These are phyloP conservation scores for Nelumbo lutea DNA, from an alignment of 164 flowering plant genomes.

Conservation along the genomic window DNA sequence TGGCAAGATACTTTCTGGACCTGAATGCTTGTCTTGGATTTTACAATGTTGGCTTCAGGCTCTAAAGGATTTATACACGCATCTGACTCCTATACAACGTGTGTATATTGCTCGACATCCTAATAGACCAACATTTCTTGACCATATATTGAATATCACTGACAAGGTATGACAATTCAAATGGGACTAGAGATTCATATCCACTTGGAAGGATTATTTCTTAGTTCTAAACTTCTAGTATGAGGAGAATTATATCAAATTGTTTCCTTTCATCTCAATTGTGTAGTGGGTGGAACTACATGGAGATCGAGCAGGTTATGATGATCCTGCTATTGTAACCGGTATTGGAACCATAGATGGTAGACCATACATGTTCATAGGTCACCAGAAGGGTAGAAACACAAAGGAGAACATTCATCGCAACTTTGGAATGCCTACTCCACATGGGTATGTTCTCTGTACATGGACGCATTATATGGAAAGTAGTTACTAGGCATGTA, in stretches of 20 bases:
- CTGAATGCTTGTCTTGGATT: not conserved
- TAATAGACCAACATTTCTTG: constrained; percentile 92
- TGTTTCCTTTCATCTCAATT: constrained; percentile 1
- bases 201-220: not conserved
- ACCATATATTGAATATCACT: constrained; percentile 80
- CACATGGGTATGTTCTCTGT: constrained; percentile 76
- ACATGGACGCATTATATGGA: too few species aligned
- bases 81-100: constrained; percentile 87
- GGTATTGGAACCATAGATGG: constrained; percentile 91
- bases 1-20: not conserved
- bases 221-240: not conserved
- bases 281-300: constrained; percentile 93
- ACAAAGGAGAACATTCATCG: constrained; percentile 90
- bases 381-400: constrained; percentile 95
- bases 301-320: constrained; percentile 96
- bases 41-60: constrained; percentile 54
- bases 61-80: constrained; percentile 61
- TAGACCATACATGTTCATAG: constrained; percentile 80
- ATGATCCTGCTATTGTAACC: constrained; percentile 94
- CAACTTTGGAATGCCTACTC: constrained; percentile 99
- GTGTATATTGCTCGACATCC: constrained; percentile 93
- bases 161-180: constrained; percentile 63
- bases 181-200: not conserved
- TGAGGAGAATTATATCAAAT: not conserved
- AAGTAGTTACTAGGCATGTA: too few species aligned